Conservation (phyloP, 441 rosid species). For the Bocquillonia castaneifolia region DNA sequence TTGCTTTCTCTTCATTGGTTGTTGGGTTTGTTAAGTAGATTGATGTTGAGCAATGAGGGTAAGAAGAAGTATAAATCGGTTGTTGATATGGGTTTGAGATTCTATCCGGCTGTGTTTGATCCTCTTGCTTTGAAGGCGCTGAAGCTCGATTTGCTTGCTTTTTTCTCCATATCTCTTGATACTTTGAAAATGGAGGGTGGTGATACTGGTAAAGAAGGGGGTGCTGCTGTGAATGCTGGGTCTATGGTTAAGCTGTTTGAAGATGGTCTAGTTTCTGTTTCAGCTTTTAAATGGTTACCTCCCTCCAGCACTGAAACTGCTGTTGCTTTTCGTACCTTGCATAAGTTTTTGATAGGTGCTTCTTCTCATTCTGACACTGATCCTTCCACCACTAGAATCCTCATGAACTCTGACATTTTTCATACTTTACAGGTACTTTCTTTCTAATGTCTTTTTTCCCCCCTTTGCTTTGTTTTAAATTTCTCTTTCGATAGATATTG, state of each 20-base stretch:
- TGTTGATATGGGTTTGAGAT: constrained; percentile 53
- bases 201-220: constrained; percentile 27
- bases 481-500: background rate
- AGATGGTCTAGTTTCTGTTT: constrained; percentile 66
- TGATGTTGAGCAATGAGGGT: constrained; percentile 37
- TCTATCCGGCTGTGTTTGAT: constrained; percentile 72
- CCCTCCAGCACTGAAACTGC: constrained; percentile 89
- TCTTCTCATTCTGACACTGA: constrained; percentile 61
- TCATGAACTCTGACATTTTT: constrained; percentile 57
- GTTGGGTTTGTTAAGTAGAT: constrained; percentile 55
- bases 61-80: constrained; percentile 47
- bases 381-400: constrained; percentile 48
- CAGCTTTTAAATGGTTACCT: constrained; percentile 89
- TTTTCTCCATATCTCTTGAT: constrained; percentile 50
- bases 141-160: constrained; percentile 81
- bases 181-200: constrained; percentile 29
- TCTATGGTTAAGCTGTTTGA: constrained; percentile 48
- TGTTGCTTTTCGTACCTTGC: constrained; percentile 74
- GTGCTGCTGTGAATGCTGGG: constrained; percentile 20
- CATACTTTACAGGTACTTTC: constrained; percentile 56
- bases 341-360: constrained; percentile 71
- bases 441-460: background rate
- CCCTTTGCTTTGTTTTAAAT: background rate
- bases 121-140: constrained; percentile 77
- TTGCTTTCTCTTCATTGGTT: constrained; percentile 83